phyloP scores from a whole-genome alignment of 495 filamentous ascomycete species.

The Hypoxylon fuscum region DNA sequence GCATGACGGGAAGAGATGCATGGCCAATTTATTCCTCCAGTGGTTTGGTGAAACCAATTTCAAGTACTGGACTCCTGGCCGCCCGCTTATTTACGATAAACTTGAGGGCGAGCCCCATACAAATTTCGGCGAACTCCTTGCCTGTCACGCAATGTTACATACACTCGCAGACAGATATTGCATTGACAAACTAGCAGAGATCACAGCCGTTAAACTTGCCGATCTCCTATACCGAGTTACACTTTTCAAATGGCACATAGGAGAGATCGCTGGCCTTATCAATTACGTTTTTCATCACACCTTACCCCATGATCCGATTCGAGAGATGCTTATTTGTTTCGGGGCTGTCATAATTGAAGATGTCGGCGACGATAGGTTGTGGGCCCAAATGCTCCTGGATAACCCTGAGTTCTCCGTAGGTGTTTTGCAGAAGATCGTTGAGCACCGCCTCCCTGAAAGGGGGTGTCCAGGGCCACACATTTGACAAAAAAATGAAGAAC shows the following conservation, averaged over 20 bases:
- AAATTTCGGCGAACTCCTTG: background rate
- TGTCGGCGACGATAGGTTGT: background rate
- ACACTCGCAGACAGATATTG: background rate
- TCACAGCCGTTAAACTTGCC: background rate
- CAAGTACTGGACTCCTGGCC: background rate
- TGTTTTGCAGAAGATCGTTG: background rate
- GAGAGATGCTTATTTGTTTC: background rate
- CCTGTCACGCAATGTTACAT: background rate
- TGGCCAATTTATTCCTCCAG: background rate
- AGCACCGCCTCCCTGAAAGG: background rate
- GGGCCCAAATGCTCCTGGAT: background rate
- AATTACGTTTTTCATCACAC: background rate
- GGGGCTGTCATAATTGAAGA: background rate
- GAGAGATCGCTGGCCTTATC: background rate
- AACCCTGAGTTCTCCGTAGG: background rate
- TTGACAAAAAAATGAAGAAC: background rate
- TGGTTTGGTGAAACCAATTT: background rate
- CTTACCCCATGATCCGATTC: background rate
- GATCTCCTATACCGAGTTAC: background rate
- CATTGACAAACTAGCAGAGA: background rate
- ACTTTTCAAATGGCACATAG: background rate
- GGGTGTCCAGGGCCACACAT: background rate
- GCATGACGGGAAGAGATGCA: background rate
- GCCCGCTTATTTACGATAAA: background rate
- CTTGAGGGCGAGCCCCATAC: background rate